Evolutionary conservation across 352 stramenopile species (phyloP).

Genomic region (Phytophthora syringae): DNA sequence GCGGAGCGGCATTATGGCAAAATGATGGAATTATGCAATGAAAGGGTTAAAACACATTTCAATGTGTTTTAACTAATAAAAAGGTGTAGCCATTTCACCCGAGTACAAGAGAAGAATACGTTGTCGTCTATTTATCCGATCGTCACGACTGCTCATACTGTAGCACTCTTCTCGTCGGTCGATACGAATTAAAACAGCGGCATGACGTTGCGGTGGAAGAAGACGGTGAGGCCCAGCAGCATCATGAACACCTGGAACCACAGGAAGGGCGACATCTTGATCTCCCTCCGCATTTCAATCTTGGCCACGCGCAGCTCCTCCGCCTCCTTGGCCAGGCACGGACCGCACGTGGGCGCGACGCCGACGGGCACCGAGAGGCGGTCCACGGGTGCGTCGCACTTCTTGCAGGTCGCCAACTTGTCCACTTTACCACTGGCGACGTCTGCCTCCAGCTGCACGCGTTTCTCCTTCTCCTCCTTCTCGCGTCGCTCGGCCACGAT

Average conservation of each 20-base stretch:
- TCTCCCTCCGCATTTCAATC: conserved; percentile 44
- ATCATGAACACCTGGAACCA: conserved; percentile 77
- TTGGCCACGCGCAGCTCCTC: conserved; percentile 32
- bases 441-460: conserved; percentile 53
- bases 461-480: conserved; percentile 61
- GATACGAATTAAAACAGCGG: conserved; percentile 49
- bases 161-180: background rate
- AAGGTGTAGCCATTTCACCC: too few relatives aligned
- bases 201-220: conserved; percentile 76
- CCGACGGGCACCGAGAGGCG: conserved; percentile 38
- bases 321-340: conserved; percentile 45
- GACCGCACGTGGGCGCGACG: conserved; percentile 47
- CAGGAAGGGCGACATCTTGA: conserved; percentile 74
- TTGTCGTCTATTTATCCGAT: conserved; percentile 24
- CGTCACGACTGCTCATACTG: background rate
- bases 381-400: conserved; percentile 66
- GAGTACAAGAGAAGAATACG: too few relatives aligned
- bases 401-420: conserved; percentile 71
- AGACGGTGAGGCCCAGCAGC: conserved; percentile 57
- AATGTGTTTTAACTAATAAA: too few relatives aligned
- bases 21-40: too few relatives aligned
- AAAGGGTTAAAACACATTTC: too few relatives aligned
- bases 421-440: conserved; percentile 56
- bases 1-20: background rate
- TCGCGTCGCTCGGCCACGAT: conserved; percentile 51